Percentiles rank a stretch among this genome's conserved stretches.
phyloP scores from a whole-genome alignment of 2,329 filamentous ascomycete genomes.

The Xylariales sp. region DNA sequence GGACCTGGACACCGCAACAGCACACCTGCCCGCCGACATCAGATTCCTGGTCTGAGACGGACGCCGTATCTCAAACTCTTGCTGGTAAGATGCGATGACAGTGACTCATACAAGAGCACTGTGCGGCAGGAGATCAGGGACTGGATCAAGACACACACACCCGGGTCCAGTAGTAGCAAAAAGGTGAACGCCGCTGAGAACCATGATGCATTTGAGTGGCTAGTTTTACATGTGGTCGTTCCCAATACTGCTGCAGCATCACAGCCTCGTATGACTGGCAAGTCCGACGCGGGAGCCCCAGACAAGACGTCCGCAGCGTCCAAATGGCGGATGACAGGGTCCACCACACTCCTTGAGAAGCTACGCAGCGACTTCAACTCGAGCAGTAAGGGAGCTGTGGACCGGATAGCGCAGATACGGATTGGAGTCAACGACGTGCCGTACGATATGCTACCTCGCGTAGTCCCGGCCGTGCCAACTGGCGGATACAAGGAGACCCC shows the following conservation, averaged over 20 bases:
- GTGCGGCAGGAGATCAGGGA: conserved; percentile 77
- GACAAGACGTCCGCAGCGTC: conserved; percentile 58
- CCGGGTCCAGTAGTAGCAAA: conserved; percentile 51
- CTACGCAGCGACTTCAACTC: conserved; percentile 86
- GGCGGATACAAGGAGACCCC: conserved; percentile 66
- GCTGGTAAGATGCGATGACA: conserved; percentile 89
- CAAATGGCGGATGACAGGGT: conserved; percentile 74
- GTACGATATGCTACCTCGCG: conserved; percentile 58
- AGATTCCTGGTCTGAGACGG: conserved; percentile 87
- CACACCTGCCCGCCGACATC: conserved; percentile 65
- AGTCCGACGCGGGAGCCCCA: conserved; percentile 47
- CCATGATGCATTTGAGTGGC: conserved; percentile 94
- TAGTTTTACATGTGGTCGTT: conserved; percentile 87
- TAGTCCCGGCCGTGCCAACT: conserved; percentile 58
- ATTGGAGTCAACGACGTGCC: conserved; percentile 67
- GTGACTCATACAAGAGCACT: conserved; percentile 82
- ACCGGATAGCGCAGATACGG: conserved; percentile 81
- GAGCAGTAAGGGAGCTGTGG: conserved; percentile 61
- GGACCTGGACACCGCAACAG: conserved; percentile 29
- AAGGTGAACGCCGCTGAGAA: conserved; percentile 72
- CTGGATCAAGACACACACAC: conserved; percentile 79
- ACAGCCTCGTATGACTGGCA: conserved; percentile 62
- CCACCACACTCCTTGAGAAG: conserved; percentile 83
- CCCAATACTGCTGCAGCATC: conserved; percentile 78
- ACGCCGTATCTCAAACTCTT: conserved; percentile 93